Evolutionary conservation across 768 basidiomycete genomes (phyloP).

Genomic region (Trametes punicea): DNA sequence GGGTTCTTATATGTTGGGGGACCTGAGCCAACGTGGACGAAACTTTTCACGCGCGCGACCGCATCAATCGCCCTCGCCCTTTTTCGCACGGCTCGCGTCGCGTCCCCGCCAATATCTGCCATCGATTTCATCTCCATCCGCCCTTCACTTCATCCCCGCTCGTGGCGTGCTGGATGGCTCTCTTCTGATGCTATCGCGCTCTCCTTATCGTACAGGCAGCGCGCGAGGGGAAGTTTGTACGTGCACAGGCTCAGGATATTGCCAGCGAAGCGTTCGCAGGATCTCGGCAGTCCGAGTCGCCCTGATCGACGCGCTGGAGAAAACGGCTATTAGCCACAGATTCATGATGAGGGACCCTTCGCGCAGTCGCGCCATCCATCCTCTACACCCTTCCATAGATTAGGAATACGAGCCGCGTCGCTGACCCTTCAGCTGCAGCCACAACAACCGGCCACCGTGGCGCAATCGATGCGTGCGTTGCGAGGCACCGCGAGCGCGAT

Average conservation of each 20-base stretch:
- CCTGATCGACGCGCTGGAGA: slow-evolving; percentile 8
- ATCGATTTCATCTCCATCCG: neutral
- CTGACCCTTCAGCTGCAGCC: too few relatives aligned
- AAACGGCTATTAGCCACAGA: neutral
- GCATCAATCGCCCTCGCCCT: neutral
- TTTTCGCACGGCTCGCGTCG: neutral
- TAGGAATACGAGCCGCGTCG: too few relatives aligned
- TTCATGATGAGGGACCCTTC: neutral
- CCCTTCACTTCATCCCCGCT: too few relatives aligned
- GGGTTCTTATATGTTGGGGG: slow-evolving; percentile 3
- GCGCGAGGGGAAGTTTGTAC: too few relatives aligned
- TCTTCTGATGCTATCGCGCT: too few relatives aligned
- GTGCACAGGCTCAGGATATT: neutral
- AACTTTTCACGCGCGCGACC: neutral
- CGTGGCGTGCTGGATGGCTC: too few relatives aligned
- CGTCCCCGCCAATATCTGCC: neutral
- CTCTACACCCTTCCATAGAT: neutral
- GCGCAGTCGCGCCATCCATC: neutral
- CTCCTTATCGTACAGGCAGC: too few relatives aligned
- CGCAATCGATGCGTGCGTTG: neutral
- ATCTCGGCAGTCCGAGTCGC: neutral
- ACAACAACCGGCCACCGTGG: neutral
- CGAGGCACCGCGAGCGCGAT: neutral
- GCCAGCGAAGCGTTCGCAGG: neutral
- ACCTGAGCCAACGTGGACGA: neutral